phyloP scores from a whole-genome alignment of 768 basidiomycete species.

The Termitomyces sp. region DNA sequence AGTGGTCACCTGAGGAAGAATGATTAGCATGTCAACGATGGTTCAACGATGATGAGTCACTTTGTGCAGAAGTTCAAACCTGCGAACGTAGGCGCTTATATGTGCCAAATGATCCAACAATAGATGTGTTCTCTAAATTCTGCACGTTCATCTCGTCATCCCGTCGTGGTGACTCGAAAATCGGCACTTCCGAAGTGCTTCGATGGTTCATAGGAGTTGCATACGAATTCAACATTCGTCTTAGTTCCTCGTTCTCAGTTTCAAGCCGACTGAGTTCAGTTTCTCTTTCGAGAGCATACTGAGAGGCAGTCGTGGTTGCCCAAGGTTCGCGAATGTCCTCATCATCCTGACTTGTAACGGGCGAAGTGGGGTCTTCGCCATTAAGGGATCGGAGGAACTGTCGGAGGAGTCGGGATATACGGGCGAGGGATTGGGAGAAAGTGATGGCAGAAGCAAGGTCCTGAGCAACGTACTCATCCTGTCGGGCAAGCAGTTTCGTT shows the following conservation, averaged over 20 bases:
- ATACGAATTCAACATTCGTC: conserved; percentile 57
- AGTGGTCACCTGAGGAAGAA: neutral
- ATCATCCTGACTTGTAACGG: conserved; percentile 17
- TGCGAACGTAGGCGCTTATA: conserved; percentile 28
- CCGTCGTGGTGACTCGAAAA: conserved; percentile 18
- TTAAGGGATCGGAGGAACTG: conserved; percentile 60
- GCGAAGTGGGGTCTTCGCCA: conserved; percentile 50
- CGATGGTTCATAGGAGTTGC: conserved; percentile 20
- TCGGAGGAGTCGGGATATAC: conserved; percentile 65
- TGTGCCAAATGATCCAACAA: conserved; percentile 37
- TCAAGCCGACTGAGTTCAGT: conserved; percentile 84
- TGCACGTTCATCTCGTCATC: conserved; percentile 17
- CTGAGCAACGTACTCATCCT: conserved; percentile 57
- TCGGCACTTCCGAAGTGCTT: conserved; percentile 14
- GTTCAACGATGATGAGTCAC: neutral
- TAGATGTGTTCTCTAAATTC: conserved; percentile 7
- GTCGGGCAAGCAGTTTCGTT: conserved; percentile 67
- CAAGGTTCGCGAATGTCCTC: conserved; percentile 37
- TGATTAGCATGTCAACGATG: neutral
- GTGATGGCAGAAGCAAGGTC: conserved; percentile 59
- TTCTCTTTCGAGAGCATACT: conserved; percentile 84
- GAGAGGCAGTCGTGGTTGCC: conserved; percentile 36
- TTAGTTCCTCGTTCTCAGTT: conserved; percentile 80
- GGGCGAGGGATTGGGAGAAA: conserved; percentile 61
- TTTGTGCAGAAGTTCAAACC: conserved; percentile 12